Conservation (phyloP, 441 rosid genomes). For the Pelargonium myrrhifolium region DNA sequence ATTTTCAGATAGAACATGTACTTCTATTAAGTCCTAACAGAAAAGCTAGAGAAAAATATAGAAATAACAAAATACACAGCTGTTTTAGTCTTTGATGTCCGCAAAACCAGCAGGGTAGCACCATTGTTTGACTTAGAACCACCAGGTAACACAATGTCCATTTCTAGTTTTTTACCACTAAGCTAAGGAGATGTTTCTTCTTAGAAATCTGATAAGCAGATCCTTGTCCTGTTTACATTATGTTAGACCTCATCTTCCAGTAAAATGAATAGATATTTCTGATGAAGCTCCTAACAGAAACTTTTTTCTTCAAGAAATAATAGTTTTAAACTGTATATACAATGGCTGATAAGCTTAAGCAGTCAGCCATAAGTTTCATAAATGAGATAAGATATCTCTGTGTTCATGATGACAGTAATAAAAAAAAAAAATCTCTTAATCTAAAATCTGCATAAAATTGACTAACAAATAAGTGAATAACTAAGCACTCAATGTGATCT, state of each 20-base stretch:
- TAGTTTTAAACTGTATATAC: neutral
- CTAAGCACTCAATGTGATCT: neutral
- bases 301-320: neutral
- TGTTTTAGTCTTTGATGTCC: neutral
- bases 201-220: neutral
- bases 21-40: constrained; percentile 1
- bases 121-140: neutral
- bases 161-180: neutral
- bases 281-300: neutral
- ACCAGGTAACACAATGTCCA: neutral
- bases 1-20: neutral
- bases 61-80: neutral
- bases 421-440: neutral
- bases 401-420: neutral
- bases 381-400: neutral
- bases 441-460: neutral
- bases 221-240: constrained; percentile 4
- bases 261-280: neutral
- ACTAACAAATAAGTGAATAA: neutral
- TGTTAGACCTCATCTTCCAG: neutral
- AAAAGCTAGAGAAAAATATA: neutral
- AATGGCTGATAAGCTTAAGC: neutral
- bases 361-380: constrained; percentile 1
- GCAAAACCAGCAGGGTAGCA: constrained; percentile 6
- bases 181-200: constrained; percentile 4